Conservation (phyloP, 306 rosid species). For the Cicer pinnatifidum region DNA sequence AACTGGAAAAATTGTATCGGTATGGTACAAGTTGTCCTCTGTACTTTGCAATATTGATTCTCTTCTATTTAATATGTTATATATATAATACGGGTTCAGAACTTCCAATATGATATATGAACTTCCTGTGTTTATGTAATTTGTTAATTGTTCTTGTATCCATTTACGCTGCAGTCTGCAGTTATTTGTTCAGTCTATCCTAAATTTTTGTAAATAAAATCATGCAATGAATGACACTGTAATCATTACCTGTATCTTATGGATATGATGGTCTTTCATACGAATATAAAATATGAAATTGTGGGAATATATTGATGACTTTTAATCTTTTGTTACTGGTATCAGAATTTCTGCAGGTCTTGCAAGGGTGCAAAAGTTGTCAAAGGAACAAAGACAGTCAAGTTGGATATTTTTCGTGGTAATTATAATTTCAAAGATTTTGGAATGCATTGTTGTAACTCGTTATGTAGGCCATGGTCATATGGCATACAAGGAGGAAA, state of each 20-base stretch:
- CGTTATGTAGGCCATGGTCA: not conserved
- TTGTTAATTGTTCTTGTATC: constrained; percentile 20
- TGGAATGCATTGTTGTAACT: constrained; percentile 6
- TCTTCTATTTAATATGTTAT: constrained; percentile 3
- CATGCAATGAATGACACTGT: constrained; percentile 4
- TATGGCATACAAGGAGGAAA: constrained; percentile 8
- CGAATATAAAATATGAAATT: not conserved
- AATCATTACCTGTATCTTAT: constrained; percentile 13
- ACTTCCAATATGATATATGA: constrained; percentile 8
- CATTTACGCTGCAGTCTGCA: not conserved
- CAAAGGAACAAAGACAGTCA: constrained; percentile 71
- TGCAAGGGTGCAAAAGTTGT: constrained; percentile 78
- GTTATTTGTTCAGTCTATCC: constrained; percentile 7
- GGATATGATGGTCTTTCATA: constrained; percentile 6
- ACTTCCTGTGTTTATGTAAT: constrained; percentile 12
- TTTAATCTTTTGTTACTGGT: constrained; percentile 32
- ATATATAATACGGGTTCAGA: not conserved
- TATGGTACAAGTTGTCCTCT: constrained; percentile 46
- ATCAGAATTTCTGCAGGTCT: constrained; percentile 66
- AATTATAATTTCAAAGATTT: constrained; percentile 25
- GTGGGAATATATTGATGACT: constrained; percentile 12
- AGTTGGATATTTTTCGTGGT: constrained; percentile 75
- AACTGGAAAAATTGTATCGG: constrained; percentile 77
- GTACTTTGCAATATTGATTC: not conserved
- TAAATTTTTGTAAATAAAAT: not conserved